These are phyloP conservation scores for Pinus albicaulis DNA, from an alignment of 75 land plant genomes.

Conservation along the genomic window DNA sequence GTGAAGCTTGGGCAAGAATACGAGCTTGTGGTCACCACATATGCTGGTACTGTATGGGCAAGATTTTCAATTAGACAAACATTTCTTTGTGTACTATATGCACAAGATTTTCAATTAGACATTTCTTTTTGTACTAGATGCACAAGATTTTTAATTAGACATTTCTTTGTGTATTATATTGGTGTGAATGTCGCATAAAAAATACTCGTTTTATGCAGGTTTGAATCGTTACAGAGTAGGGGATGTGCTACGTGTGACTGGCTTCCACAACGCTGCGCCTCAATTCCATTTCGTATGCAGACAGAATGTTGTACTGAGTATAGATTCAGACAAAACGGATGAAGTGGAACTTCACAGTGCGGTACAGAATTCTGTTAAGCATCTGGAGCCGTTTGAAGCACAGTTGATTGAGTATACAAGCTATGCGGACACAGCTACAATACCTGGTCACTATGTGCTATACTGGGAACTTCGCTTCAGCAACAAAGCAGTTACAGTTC, in stretches of 20 bases:
- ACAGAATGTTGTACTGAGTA: slow-evolving; percentile 70
- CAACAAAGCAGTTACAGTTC: slow-evolving; percentile 23
- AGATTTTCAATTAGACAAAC: neutral
- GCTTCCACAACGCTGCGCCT: slow-evolving; percentile 74
- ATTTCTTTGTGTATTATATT: too few species aligned
- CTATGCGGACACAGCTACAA: slow-evolving; percentile 48
- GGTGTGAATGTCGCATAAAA: too few species aligned
- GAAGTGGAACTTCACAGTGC: slow-evolving; percentile 81
- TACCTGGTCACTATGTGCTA: slow-evolving; percentile 82
- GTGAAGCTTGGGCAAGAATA: slow-evolving; percentile 81
- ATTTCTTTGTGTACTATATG: neutral
- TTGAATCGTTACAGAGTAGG: slow-evolving; percentile 63
- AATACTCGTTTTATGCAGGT: slow-evolving; percentile 28
- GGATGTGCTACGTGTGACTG: slow-evolving; percentile 68
- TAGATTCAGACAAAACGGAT: slow-evolving; percentile 77
- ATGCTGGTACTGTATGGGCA: slow-evolving; percentile 39
- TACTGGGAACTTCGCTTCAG: slow-evolving; percentile 60
- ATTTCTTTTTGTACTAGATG: too few species aligned
- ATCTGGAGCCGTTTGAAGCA: slow-evolving; percentile 21
- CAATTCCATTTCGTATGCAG: slow-evolving; percentile 62
- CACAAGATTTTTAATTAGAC: too few species aligned
- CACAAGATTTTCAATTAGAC: too few species aligned
- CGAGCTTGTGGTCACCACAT: slow-evolving; percentile 90
- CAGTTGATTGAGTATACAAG: slow-evolving; percentile 75
- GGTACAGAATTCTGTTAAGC: slow-evolving; percentile 41